Conservation (phyloP, 75 land plant species). For the Adiantum capillusveneris region DNA sequence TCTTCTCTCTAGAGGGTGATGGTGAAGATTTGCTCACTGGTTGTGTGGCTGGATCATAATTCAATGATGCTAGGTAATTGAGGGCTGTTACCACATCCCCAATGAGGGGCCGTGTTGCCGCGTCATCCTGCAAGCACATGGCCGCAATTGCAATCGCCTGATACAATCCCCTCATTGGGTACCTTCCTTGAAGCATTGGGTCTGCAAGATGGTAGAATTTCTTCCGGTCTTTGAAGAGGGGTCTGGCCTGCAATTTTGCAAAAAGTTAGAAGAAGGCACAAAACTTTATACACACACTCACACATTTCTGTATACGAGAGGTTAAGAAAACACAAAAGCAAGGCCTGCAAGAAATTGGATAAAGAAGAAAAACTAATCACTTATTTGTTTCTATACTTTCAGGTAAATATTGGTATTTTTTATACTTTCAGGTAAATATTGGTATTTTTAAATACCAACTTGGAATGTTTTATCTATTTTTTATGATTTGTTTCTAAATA, state of each 20-base stretch:
- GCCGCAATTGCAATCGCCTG: constrained; percentile 89
- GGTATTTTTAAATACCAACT: no score
- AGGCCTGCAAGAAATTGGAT: no score
- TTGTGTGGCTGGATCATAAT: constrained; percentile 52
- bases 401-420: no score
- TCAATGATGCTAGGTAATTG: constrained; percentile 66
- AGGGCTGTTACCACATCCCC: constrained; percentile 95
- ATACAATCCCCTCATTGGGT: constrained; percentile 75
- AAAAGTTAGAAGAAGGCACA: no score
- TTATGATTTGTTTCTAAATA: no score
- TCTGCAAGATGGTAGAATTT: constrained; percentile 74
- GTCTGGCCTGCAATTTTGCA: constrained; percentile 72
- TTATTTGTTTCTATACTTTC: no score
- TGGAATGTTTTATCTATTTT: no score
- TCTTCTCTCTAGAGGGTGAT: constrained; percentile 16
- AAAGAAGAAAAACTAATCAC: no score
- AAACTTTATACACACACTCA: no score
- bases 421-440: no score
- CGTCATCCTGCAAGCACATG: constrained; percentile 90
- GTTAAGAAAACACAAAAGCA: no score
- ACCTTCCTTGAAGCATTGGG: constrained; percentile 69
- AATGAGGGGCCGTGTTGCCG: constrained; percentile 71
- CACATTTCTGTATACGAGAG: no score
- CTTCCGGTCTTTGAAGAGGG: constrained; percentile 69
- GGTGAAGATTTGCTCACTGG: constrained; percentile 21